These are phyloP conservation scores for Pichia sp. DNA, from an alignment of 1,139 yeast genomes.

Conservation along the genomic window DNA sequence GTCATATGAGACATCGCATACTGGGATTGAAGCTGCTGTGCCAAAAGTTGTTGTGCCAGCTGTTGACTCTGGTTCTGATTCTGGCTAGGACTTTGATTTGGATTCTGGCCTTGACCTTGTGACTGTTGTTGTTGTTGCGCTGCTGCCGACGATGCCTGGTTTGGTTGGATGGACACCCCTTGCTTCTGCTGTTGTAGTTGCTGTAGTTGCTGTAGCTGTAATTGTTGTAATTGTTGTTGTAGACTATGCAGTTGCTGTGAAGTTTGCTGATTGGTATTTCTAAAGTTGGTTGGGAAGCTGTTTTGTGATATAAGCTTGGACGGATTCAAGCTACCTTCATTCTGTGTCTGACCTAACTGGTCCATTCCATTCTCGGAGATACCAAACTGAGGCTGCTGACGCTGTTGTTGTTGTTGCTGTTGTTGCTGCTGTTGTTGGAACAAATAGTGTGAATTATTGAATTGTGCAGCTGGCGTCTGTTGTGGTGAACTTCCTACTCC, in stretches of 20 bases:
- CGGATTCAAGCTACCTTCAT: constrained; percentile 29
- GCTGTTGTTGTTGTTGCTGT: constrained; percentile 11
- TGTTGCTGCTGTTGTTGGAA: constrained; percentile 18
- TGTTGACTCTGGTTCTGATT: constrained; percentile 16
- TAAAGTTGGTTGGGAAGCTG: constrained; percentile 35
- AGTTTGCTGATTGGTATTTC: constrained; percentile 23
- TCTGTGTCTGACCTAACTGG: constrained; percentile 13
- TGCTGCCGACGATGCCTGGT: constrained; percentile 11
- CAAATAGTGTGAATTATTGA: constrained; percentile 15
- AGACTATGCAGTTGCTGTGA: constrained; percentile 18
- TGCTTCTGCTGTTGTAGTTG: constrained; percentile 25
- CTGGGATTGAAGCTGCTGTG: constrained; percentile 14
- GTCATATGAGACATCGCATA: constrained; percentile 11
- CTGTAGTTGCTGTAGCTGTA: constrained; percentile 23
- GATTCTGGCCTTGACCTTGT: constrained; percentile 9
- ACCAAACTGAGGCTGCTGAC: constrained; percentile 9
- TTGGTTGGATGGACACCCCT: constrained; percentile 19
- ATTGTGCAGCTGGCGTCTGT: constrained; percentile 13
- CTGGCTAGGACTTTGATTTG: constrained; percentile 1
- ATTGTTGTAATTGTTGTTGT: constrained; percentile 20
- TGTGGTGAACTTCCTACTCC: constrained; percentile 11
- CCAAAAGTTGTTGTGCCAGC: constrained; percentile 17
- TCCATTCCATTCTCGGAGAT: constrained; percentile 2
- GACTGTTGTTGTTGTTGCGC: constrained; percentile 3
- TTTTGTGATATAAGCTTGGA: constrained; percentile 36